Evolutionary conservation across 257 asterid genomes (phyloP), one percentile per base, ranked within the genome.

Genomic region (Mentha longifolia): DNA sequence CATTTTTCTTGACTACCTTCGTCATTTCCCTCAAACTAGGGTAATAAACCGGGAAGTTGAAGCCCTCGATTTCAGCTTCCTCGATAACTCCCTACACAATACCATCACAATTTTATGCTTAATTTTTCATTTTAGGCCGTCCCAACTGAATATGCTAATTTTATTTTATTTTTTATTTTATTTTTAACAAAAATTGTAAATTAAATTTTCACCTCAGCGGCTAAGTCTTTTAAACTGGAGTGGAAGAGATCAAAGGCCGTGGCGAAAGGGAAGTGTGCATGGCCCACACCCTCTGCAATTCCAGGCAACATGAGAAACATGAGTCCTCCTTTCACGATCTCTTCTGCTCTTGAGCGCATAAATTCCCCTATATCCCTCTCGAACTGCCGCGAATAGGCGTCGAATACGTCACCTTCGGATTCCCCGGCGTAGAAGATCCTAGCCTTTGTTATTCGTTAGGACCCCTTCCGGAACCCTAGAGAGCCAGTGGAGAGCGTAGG

Each of bases 281-380:
- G 25, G 25, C 25, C 25, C 25, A 22, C 25, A 28, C 54, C 61
- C 5, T 39, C 65, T 3, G 78, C 78, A 1, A 12, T 19, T 3
- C 45, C 65, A n/a, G 80, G 79, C 4, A 63, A 6, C 10, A 79
- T n/a, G n/a, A n/a, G n/a, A n/a, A n/a, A n/a, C n/a, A n/a, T 15
- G 2, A 85, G 22, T 4, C 89, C 87, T 9, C 83, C 83, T 0
- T 0, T 60, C 9, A 75, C 76, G 25, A 78, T 70, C 69, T 85
- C 87, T 33, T 67, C 66, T 3, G 81, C 82, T 62, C 87, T 82
- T 19, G 78, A 75, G 28, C 43, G 51, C 0, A 85, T 22, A 37
- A 85, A 82, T 7, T 8, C 33, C 6, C 17, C 72, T 64, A 85
- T 25, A 9, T 80, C 87, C 57, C 33, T 77, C 7, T 46, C 77